Base-by-base conservation (phyloP, 768 basidiomycete genomes). In the Rhodotorula paludigena region DNA sequence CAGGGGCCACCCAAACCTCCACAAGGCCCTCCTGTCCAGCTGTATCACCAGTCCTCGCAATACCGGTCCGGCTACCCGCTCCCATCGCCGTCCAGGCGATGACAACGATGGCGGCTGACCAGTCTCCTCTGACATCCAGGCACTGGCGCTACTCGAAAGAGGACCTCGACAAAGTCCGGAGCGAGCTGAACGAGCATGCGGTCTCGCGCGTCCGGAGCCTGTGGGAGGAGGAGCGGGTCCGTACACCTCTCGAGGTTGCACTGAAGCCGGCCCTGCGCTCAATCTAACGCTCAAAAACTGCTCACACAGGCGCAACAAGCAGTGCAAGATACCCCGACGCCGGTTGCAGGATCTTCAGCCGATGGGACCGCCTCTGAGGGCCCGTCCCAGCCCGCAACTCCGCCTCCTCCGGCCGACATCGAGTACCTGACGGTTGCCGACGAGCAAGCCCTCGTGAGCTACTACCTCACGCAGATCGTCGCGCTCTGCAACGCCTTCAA, bases 111-210 rank as follows among this genome's bases (percentile, higher is more conserved):
- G 16, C 18, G 2, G 33, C 59, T 44, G 20, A 30, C 48, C 9
- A 15, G 4, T 33, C 35, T 25, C 36, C 18, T 5, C 11, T 0
- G 11, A 3, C 39, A 12, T 90, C 82, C 79, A 85, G 82, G 62
- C 86, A 92, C 77, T 99, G 96, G 96, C 81, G 92, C 57, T 96
- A 87, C 78, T 92, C 92, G 0, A 79, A 82, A 21, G 83, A 86
- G 53, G 81, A 84, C 61, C 83, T 99, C 7, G 79, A 76, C 12
- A 74, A 81, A 21, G 83, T 86, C 51, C 84, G 96, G 25, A 74
- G 79, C 16, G 81, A 85, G 28, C 79, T 96, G 69, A 99, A 94
- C 75, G 78, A 80, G 36, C 85, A 84, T 33, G 89, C 90, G 2
- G 87, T 94, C 33, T 81, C 84, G 53, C 86, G 84, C 9, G 93